phyloP scores from a whole-genome alignment of 441 rosid genomes.

The Aleurites moluccanus region DNA sequence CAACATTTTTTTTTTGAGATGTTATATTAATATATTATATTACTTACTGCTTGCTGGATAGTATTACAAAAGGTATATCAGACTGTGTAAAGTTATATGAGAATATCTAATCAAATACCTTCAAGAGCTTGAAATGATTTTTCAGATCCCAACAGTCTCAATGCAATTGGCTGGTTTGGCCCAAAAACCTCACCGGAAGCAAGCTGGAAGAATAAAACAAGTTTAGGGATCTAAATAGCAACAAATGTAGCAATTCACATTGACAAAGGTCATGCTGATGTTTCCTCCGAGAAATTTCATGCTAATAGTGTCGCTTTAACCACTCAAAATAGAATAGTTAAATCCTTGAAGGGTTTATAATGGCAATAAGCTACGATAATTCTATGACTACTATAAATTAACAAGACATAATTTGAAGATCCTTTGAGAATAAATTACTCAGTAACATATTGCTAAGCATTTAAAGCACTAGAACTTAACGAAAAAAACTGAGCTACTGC shows the following conservation, averaged over 20 bases:
- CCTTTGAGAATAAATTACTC: background rate
- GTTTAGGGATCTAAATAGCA: background rate
- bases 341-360: background rate
- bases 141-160: conserved; percentile 89
- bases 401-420: background rate
- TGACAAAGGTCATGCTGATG: background rate
- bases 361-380: background rate
- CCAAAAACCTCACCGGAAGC: conserved; percentile 97
- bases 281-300: background rate
- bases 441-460: background rate
- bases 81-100: background rate
- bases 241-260: background rate
- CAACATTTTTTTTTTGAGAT: background rate
- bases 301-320: background rate
- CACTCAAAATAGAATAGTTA: background rate
- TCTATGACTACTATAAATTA: background rate
- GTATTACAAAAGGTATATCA: background rate
- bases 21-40: background rate
- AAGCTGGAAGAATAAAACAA: conserved; percentile 49
- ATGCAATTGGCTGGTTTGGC: conserved; percentile 80
- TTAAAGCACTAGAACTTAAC: background rate
- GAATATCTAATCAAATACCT: conserved; percentile 39
- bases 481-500: background rate
- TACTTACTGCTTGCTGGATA: background rate
- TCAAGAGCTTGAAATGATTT: conserved; percentile 90